These are phyloP conservation scores for Sporobolomyces roseus DNA, from an alignment of 768 basidiomycete species.

Conservation along the genomic window DNA sequence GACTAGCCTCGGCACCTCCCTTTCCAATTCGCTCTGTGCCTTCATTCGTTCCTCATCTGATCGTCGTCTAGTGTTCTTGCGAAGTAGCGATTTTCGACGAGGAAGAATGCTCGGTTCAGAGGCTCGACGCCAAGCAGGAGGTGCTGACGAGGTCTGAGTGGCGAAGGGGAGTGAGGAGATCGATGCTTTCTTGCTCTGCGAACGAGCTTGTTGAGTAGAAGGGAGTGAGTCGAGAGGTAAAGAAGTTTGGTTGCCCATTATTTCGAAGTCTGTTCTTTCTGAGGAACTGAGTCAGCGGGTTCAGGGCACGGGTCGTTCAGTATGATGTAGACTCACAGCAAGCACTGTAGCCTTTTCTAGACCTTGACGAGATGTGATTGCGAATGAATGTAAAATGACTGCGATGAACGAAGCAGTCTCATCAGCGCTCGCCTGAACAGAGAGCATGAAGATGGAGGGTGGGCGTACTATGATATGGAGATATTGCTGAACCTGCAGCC, in stretches of 20 bases:
- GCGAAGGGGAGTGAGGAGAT: background rate
- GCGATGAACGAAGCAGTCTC: too few species aligned
- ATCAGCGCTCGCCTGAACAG: too few species aligned
- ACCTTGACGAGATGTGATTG: too few species aligned
- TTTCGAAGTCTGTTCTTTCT: background rate
- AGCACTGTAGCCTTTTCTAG: too few species aligned
- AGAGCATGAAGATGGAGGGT: too few species aligned
- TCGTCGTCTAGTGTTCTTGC: background rate
- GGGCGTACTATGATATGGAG: too few species aligned
- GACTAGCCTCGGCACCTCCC: background rate
- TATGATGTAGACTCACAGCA: too few species aligned
- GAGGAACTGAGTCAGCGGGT: too few species aligned
- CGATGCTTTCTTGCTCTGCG: background rate
- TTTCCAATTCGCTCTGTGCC: background rate
- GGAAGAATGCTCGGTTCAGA: background rate
- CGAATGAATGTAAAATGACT: too few species aligned
- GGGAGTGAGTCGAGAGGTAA: background rate
- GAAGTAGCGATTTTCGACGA: background rate
- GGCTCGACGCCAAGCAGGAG: background rate
- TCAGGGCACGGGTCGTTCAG: too few species aligned
- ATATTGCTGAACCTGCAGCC: too few species aligned
- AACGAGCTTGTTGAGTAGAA: background rate
- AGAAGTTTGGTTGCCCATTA: constrained; percentile 18
- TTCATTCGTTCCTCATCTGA: background rate
- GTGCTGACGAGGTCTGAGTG: background rate